Evolutionary conservation across 2,329 filamentous ascomycete species (phyloP), one percentile per base, ranked within the genome.

Genomic region (Cladophialophora psammophila): DNA sequence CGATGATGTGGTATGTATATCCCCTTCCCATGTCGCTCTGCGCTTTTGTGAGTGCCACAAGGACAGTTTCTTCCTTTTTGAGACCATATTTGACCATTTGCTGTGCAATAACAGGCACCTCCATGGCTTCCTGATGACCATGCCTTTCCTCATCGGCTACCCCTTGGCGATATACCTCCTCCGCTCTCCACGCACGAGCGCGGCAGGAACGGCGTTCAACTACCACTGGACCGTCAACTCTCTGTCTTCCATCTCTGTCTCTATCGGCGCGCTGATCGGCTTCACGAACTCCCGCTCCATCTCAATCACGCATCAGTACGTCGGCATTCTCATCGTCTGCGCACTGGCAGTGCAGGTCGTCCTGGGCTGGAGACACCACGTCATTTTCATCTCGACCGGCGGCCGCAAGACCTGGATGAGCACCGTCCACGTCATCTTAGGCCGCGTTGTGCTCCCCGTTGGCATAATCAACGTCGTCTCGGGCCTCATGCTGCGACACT

Each of bases 271-370:
- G 35, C 76, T 73, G 0, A 72, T 83, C 3, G 83, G 80, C 2
- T 79, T 83, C 34, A 74, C 77, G n/a, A 77, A 80, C 9, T 81
- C 80, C 48, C 79, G 79, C 65, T 62, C 73, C 63, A 83, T 79
- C 76, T 77, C 71, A 67, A 78, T 82, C 8, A 73, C 79, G 3
- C 83, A 85, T 73, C 83, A 85, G 68, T 78, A 84, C 69, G 65
- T 83, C 61, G 82, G 82, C 31, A 77, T 84, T 52, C 55, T 82
- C 45, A 68, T 81, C 32, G 71, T 79, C 32, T 69, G 76, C 52
- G 73, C 68, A 0, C 70, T 79, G 8, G 68, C 78, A 34, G 64
- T 77, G 7, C 80, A 82, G 65, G 75, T 77, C 65, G 71, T 75
- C 5, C 73, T 80, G n/a, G 80, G 80, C 15, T 75, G 78, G 54